Conservation (phyloP, 495 filamentous ascomycete species). For the Neurospora sp. region DNA sequence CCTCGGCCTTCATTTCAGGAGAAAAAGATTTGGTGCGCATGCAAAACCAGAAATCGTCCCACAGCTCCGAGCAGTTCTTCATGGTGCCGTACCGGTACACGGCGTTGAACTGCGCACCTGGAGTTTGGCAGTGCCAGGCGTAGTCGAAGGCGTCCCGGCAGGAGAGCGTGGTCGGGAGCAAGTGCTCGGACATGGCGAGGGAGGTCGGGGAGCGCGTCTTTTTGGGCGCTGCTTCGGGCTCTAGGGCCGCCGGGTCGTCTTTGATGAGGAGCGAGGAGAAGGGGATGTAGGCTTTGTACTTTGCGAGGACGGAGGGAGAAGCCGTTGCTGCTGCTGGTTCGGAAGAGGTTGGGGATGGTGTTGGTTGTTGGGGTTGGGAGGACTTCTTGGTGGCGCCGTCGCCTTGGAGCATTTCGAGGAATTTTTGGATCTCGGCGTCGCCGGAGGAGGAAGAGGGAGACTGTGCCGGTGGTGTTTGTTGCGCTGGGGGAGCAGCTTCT, state of each 20-base stretch:
- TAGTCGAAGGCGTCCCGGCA: constrained; percentile 86
- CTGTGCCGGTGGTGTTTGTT: constrained; percentile 6
- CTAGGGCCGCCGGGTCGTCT: constrained; percentile 8
- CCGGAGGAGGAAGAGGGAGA: constrained; percentile 8
- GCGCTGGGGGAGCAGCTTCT: neutral
- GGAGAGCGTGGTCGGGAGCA: constrained; percentile 72
- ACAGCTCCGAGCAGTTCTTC: constrained; percentile 65
- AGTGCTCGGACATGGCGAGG: constrained; percentile 40
- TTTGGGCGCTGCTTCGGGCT: constrained; percentile 2
- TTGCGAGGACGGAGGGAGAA: constrained; percentile 8
- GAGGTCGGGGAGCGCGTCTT: constrained; percentile 13
- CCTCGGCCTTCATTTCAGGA: constrained; percentile 40
- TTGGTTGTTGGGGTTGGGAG: constrained; percentile 4
- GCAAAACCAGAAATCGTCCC: constrained; percentile 91
- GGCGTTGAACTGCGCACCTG: constrained; percentile 71
- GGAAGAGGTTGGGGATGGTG: neutral
- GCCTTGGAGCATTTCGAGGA: constrained; percentile 28
- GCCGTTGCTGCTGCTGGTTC: neutral
- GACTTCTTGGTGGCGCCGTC: constrained; percentile 9
- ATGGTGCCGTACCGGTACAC: constrained; percentile 77
- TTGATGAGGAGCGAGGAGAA: constrained; percentile 4
- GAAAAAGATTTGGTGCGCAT: constrained; percentile 62
- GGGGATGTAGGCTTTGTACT: neutral
- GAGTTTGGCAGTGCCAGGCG: constrained; percentile 90
- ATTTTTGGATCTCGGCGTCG: constrained; percentile 35